Base-by-base conservation (phyloP, 768 basidiomycete genomes). In the Mycena maculata region DNA sequence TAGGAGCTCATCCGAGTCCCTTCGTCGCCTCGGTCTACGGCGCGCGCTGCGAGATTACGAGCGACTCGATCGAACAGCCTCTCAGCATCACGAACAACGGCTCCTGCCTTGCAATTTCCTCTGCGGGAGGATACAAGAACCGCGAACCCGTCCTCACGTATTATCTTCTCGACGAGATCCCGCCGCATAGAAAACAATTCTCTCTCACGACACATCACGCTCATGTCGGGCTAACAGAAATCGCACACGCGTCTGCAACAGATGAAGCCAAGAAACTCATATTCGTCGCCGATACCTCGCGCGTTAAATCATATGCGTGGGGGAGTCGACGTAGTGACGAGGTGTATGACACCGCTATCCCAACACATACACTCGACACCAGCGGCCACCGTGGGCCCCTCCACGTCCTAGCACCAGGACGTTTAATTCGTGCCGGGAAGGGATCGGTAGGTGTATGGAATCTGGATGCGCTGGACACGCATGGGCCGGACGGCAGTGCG, bases 401-500 rank as follows among this genome's bases (percentile, higher is more conserved):
- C 10, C 54, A 67, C 4, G 28, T 77, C 15, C 68, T 76, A 13
- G 58, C 71, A 1, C 56, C 67, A 22, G 76, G 75, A 1, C 30
- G 48, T 11, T 33, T 79, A 38, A n/a, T 74, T 9, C 76, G 77
- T 12, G 74, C 77, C 0, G 78, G 77, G 0, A 69, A 53, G 30
- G 76, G 76, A 27, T 54, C 65, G 8, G 70, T 72, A 11, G 70
- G 66, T 2, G 31, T 74, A 2, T 80, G 79, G 79, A 70, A 73
- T 42, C 27, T 78, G 28, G 71, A 74, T n/a, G 27, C 10, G 2
- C 67, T 76, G n/a, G 59, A 64, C 20, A 68, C 71, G 18, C 75
- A 76, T 42, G 68, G 70, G 4, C 53, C 57, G 18, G 39, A 60
- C 13, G 67, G 58, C 20, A 57, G 7, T 8, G 56, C 33, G n/a